Evolutionary conservation across 139 green algal species (phyloP).

Genomic region (Micractinium sp.): DNA sequence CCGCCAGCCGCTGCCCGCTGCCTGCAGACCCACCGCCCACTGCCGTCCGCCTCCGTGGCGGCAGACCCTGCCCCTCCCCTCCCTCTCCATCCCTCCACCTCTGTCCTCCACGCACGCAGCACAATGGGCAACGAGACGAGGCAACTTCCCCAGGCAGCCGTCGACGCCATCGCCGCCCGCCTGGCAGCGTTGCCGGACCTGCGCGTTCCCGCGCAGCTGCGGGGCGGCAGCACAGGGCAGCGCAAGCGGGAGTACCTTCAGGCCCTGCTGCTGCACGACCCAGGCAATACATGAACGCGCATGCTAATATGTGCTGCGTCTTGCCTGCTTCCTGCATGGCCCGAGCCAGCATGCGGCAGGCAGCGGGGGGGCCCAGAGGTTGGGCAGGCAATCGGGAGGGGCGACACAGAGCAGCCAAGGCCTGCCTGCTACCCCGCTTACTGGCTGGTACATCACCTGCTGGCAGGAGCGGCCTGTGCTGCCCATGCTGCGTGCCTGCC

Average conservation of each 20-base stretch:
- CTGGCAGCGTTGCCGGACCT: slow-evolving; percentile 28
- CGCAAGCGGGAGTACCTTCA: slow-evolving; percentile 42
- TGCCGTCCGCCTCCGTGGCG: background rate
- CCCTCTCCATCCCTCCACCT: background rate
- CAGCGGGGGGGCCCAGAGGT: background rate
- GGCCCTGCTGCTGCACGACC: slow-evolving; percentile 52
- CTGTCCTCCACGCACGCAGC: background rate
- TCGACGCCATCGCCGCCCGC: slow-evolving; percentile 24
- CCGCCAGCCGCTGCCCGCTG: background rate
- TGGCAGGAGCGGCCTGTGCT: background rate
- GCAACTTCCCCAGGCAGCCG: background rate
- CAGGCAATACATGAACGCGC: slow-evolving; percentile 9
- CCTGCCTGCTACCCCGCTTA: too few relatives aligned
- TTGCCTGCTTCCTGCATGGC: background rate
- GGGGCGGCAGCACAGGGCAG: background rate
- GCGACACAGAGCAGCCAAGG: background rate
- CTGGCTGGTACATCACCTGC: background rate
- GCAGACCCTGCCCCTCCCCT: background rate
- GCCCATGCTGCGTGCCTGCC: background rate
- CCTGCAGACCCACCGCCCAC: background rate
- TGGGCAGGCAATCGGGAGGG: background rate
- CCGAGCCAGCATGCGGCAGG: background rate
- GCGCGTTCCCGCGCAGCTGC: slow-evolving; percentile 31
- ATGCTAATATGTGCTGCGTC: too few relatives aligned
- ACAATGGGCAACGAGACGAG: slow-evolving; percentile 18